Evolutionary conservation across 495 filamentous ascomycete species (phyloP), one percentile per base, ranked within the genome.

Genomic region (Cladorrhinum samala): DNA sequence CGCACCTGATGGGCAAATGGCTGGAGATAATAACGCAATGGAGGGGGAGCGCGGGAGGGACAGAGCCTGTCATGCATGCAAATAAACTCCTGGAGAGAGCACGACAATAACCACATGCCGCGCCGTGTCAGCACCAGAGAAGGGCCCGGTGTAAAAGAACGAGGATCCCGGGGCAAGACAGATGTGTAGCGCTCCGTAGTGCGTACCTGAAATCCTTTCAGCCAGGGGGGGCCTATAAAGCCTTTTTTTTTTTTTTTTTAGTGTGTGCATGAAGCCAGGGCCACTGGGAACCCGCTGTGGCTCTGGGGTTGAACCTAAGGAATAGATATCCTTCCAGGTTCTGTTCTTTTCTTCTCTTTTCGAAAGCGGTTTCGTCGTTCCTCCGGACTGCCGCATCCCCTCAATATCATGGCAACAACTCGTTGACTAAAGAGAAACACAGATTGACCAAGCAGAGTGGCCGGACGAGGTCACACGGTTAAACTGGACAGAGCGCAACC

Each of bases 391-490:
- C 16, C 39, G 18, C 47, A 46, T 43, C 18, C 41, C 46, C 46
- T 52, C 38, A 46, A 38, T 53, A 44, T 39, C 38, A 49, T 14
- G 30, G n/a, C 16, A n/a, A 18, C 24, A 46, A n/a, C 46, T 42
- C 23, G 27, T 50, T 61, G 58, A 61, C 60, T 57, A 59, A 59
- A 51, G 40, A 37, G 49, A 55, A 59, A 40, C 49, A 43, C 24
- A 17, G 54, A 18, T 50, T 43, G 42, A 60, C 60, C 63, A 64
- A 59, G 58, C 52, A 66, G 53, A 59, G 14, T n/a, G 45, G 24
- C 45, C 48, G 45, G 51, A 58, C 24, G 25, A 50, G 61, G 61
- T 66, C 61, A 64, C 58, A 64, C 54, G 63, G 38, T 41, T 56
- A 44, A 17, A 49, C 55, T 27, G 40, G 49, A 49, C 39, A n/a